These are phyloP conservation scores for Septoria linicola DNA, from an alignment of 2,329 filamentous ascomycete genomes.

Conservation along the genomic window DNA sequence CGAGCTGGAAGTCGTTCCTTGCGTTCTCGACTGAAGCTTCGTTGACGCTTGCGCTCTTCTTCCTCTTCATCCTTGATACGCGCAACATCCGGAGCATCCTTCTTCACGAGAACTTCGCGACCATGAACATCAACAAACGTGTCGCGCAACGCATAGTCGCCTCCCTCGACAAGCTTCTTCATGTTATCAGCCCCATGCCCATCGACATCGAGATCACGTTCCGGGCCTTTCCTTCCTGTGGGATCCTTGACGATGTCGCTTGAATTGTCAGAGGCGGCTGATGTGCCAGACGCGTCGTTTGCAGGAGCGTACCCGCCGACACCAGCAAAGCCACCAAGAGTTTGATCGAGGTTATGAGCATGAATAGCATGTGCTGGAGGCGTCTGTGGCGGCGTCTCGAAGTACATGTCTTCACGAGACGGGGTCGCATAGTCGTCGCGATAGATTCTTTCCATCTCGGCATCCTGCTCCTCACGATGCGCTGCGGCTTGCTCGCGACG, in stretches of 20 bases:
- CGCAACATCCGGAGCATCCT: slow-evolving; percentile 63
- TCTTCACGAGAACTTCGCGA: slow-evolving; percentile 69
- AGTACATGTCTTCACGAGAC: slow-evolving; percentile 2
- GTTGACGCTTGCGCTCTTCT: slow-evolving; percentile 36
- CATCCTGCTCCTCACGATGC: slow-evolving; percentile 57
- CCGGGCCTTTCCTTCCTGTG: slow-evolving; percentile 19
- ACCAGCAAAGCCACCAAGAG: slow-evolving; percentile 17
- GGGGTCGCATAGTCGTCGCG: slow-evolving; percentile 24
- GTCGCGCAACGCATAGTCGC: slow-evolving; percentile 34
- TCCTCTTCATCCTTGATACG: slow-evolving; percentile 44
- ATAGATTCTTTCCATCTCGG: slow-evolving; percentile 50
- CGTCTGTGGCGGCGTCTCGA: slow-evolving; percentile 38
- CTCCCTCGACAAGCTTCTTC: slow-evolving; percentile 44
- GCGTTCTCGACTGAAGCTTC: slow-evolving; percentile 37
- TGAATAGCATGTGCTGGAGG: slow-evolving; percentile 30
- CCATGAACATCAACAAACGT: slow-evolving; percentile 59
- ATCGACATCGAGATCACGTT: slow-evolving; percentile 71
- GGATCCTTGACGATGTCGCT: slow-evolving; percentile 17
- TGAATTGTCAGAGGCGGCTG: slow-evolving; percentile 19
- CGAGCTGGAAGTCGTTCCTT: slow-evolving; percentile 34
- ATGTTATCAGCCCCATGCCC: slow-evolving; percentile 77
- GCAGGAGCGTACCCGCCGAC: slow-evolving; percentile 7
- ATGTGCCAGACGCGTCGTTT: slow-evolving; percentile 24
- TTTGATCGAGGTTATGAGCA: slow-evolving; percentile 30
- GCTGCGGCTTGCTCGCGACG: slow-evolving; percentile 34